Base-by-base conservation (phyloP, 331 rosid species). In the Spiraea crenata region DNA sequence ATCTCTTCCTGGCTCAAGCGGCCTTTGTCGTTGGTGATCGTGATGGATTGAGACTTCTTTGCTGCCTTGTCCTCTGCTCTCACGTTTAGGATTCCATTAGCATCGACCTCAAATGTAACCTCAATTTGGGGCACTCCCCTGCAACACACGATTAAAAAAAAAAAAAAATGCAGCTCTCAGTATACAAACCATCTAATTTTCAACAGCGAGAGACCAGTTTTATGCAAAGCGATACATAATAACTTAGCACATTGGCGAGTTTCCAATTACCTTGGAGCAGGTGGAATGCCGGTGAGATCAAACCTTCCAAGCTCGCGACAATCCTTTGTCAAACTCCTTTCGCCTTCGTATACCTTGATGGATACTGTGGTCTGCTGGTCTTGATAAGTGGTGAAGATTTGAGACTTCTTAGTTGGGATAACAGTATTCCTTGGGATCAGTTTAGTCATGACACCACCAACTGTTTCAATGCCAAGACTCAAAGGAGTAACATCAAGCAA, bases 91-190 rank as follows among this genome's bases (percentile, higher is more conserved):
- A 83, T 86, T 15, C 88, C 85, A 74, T 86, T 77, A 34, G 80
- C 85, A 61, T 86, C 91, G 38, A 86, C 74, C 79, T 86, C 88
- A 63, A 86, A 86, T 2, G 88, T 84, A 2, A 83, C 88, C 64
- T 84, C 88, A 41, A 83, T 86, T 63, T 86, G 88, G 16, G 91
- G 84, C 44, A 79, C 83, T 25, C 88, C 91, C 85, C 88, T 81
- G 70, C 45, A 71, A 61, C 20, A 50, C 39, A 20, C 12, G 4
- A 17, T 7, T n/a, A 37, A 15, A 12, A 10, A 58, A 14, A 12
- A 12, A 14, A 59, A 35, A 15, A 1, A 42, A 59, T 3, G 16
- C 61, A 57, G 47, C 42, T 12, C 6, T 74, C 40, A 44, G 6
- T 12, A 66, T 1, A 34, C 0, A 13, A 16, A 12, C 35, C 12